phyloP scores from a whole-genome alignment of 768 basidiomycete species.

The Podaxis sp. region DNA sequence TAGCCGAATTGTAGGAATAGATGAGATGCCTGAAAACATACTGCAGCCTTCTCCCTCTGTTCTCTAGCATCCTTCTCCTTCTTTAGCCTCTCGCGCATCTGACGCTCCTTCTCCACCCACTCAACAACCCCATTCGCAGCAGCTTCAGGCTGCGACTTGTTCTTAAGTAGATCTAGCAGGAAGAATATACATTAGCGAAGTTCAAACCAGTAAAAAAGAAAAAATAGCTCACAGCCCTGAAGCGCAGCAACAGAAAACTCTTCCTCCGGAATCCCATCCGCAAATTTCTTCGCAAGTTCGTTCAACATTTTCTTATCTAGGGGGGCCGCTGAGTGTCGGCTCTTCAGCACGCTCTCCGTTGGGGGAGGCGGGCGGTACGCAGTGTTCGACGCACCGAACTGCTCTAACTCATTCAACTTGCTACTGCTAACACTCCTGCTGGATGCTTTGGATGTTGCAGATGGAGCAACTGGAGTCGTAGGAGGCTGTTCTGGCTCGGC shows the following conservation, averaged over 20 bases:
- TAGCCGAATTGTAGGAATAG: background rate
- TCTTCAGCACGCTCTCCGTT: slow-evolving; percentile 55
- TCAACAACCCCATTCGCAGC: slow-evolving; percentile 63
- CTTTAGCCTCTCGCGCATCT: slow-evolving; percentile 70
- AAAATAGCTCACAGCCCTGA: slow-evolving; percentile 74
- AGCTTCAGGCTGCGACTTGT: slow-evolving; percentile 79
- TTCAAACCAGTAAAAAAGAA: slow-evolving; percentile 14
- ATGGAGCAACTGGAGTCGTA: slow-evolving; percentile 17
- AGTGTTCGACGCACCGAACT: slow-evolving; percentile 56
- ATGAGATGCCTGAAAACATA: slow-evolving; percentile 33
- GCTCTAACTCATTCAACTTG: slow-evolving; percentile 17
- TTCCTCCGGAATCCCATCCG: slow-evolving; percentile 78
- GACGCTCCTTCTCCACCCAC: slow-evolving; percentile 77
- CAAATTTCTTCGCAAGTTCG: slow-evolving; percentile 73
- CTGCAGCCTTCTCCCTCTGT: slow-evolving; percentile 63
- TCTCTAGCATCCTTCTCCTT: slow-evolving; percentile 74
- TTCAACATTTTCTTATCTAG: slow-evolving; percentile 64
- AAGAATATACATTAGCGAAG: slow-evolving; percentile 1
- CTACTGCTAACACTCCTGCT: background rate
- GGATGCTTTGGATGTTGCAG: background rate
- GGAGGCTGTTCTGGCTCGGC: background rate
- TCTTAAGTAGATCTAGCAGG: slow-evolving; percentile 67
- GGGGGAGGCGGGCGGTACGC: slow-evolving; percentile 65
- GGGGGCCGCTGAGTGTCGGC: slow-evolving; percentile 62
- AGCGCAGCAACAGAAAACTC: slow-evolving; percentile 89